These are phyloP conservation scores for Huntiella moniliformis DNA, from an alignment of 2,329 filamentous ascomycete species.

Conservation along the genomic window DNA sequence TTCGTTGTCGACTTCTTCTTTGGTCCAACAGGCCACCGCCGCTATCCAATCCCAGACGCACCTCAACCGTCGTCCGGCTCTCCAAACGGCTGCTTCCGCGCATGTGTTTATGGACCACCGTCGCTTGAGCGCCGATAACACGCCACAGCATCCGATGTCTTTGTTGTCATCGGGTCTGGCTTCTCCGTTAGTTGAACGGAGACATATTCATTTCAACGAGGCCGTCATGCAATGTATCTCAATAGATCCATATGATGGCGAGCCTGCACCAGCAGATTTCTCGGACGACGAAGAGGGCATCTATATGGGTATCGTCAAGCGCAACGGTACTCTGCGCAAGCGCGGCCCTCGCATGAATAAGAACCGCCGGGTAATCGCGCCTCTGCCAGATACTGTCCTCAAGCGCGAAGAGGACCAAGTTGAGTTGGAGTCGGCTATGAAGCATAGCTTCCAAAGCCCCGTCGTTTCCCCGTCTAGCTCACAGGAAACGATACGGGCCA, in stretches of 20 bases:
- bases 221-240: slow-evolving; percentile 93
- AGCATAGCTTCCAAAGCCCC: slow-evolving; percentile 37
- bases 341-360: slow-evolving; percentile 30
- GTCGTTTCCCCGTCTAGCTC: slow-evolving; percentile 55
- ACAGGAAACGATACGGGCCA: slow-evolving; percentile 55
- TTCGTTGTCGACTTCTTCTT: slow-evolving; percentile 70
- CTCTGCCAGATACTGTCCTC: slow-evolving; percentile 67
- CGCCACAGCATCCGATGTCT: slow-evolving; percentile 24
- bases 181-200: slow-evolving; percentile 47
- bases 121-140: slow-evolving; percentile 15
- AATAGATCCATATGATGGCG: slow-evolving; percentile 66
- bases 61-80: slow-evolving; percentile 30
- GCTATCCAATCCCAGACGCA: slow-evolving; percentile 68
- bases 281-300: slow-evolving; percentile 50
- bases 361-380: slow-evolving; percentile 66
- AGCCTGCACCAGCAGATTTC: slow-evolving; percentile 25
- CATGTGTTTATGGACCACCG: slow-evolving; percentile 24
- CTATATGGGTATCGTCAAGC: slow-evolving; percentile 57
- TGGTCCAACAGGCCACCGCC: slow-evolving; percentile 75
- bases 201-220: slow-evolving; percentile 91
- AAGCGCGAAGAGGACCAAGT: slow-evolving; percentile 68
- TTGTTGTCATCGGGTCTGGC: slow-evolving; percentile 50
- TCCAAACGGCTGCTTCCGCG: slow-evolving; percentile 19
- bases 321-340: slow-evolving; percentile 35
- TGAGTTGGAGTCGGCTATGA: slow-evolving; percentile 43